Base-by-base conservation (phyloP, 2,329 filamentous ascomycete species). In the Chalaropsis thielavioides region DNA sequence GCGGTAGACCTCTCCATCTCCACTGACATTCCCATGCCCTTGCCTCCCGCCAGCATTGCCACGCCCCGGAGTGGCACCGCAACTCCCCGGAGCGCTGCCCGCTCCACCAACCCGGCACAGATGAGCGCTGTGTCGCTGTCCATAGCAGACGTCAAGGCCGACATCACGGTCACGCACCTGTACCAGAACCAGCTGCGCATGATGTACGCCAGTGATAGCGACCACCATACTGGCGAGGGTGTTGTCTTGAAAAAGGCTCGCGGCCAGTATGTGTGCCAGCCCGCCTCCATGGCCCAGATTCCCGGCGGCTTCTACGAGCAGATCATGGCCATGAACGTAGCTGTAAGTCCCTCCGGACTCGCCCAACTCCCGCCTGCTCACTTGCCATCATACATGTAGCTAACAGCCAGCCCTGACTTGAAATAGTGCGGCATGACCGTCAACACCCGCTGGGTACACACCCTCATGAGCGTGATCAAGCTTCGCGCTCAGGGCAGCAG, bases 371-470 rank as follows among this genome's bases (percentile, higher is more conserved):
- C 17, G n/a, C 41, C 41, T 13, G 64, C n/a, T n/a, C n/a, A 3
- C 49, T 11, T 17, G 15, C 15, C 19, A 8, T 2, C 10, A 24
- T 7, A 19, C 17, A 60, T 17, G n/a, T 51, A 59, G n/a, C 62
- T 64, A 60, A 60, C 59, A 27, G 1, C 35, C 35, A 38, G 5
- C 5, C 35, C 35, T 38, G 6, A n/a, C 22, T 1, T 2, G 6
- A n/a, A 10, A 19, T 60, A 86, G 81, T 83, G 80, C 69, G 84
- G 84, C 62, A 85, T 88, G 80, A 88, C 85, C 2, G 78, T 87
- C 68, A 85, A 83, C 71, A 87, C 84, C 2, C 77, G 80, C 66
- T 80, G 87, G 49, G 84, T 87, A 70, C 81, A 82, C 68, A 77
- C 84, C 35, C 79, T 88, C 68, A 74, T 87, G 6, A 71, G 71